phyloP scores from a whole-genome alignment of 805 yeast genomes.

The Suhomyces tanzawaensis region DNA sequence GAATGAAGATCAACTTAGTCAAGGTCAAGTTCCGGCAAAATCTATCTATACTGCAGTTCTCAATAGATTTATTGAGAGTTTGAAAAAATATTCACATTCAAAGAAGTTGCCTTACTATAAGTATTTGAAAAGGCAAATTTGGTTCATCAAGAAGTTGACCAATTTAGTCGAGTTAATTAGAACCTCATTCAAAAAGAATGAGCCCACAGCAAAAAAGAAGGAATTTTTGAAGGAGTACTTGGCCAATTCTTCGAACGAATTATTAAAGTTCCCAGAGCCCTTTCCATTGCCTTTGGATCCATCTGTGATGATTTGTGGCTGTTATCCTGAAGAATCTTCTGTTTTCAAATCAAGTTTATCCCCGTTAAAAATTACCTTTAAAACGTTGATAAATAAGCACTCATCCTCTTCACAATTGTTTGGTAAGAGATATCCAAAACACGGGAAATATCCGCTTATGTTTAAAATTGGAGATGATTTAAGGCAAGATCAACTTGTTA shows the following conservation, averaged over 20 bases:
- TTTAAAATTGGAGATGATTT: slow-evolving; percentile 95
- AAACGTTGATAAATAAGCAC: slow-evolving; percentile 40
- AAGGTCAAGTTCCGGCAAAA: slow-evolving; percentile 10
- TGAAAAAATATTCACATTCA: slow-evolving; percentile 26
- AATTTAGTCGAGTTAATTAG: slow-evolving; percentile 64
- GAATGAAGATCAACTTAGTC: slow-evolving; percentile 55
- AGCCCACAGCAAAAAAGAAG: slow-evolving; percentile 72
- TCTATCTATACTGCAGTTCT: slow-evolving; percentile 33
- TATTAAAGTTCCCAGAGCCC: slow-evolving; percentile 47
- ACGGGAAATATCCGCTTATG: slow-evolving; percentile 71
- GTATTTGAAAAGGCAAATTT: slow-evolving; percentile 58
- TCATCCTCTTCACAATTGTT: slow-evolving; percentile 30
- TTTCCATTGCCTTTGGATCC: slow-evolving; percentile 85
- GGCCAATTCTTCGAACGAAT: slow-evolving; percentile 44
- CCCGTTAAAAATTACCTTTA: slow-evolving; percentile 81
- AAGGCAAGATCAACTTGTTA: slow-evolving; percentile 95
- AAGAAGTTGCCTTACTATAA: slow-evolving; percentile 34
- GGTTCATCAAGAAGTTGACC: slow-evolving; percentile 64
- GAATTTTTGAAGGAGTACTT: slow-evolving; percentile 63
- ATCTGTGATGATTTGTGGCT: slow-evolving; percentile 65
- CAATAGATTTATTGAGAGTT: slow-evolving; percentile 40
- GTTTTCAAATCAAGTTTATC: slow-evolving; percentile 91
- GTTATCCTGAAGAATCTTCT: slow-evolving; percentile 71
- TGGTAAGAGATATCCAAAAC: slow-evolving; percentile 28
- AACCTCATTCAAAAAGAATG: slow-evolving; percentile 51